Evolutionary conservation across 805 yeast species (phyloP).

Genomic region (Pichia californica): DNA sequence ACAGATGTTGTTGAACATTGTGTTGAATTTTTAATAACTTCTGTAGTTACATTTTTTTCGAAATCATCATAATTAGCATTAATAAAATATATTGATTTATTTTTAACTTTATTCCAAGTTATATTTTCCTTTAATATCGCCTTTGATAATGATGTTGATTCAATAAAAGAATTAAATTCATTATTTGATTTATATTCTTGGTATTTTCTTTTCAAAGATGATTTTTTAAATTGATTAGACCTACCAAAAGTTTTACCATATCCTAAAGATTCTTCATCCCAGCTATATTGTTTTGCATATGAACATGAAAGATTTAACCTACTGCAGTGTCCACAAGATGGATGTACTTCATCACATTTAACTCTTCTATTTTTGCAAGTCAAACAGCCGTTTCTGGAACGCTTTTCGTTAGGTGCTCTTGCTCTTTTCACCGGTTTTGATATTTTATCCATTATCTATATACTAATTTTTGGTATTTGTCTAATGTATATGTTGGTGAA

Average conservation of each 20-base stretch:
- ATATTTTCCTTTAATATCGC: not conserved
- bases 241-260: slow-evolving; percentile 4
- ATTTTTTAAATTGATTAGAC: slow-evolving; percentile 3
- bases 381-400: slow-evolving; percentile 4
- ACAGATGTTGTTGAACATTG: not conserved
- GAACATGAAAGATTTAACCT: slow-evolving; percentile 17
- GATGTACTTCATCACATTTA: slow-evolving; percentile 10
- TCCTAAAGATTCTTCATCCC: slow-evolving; percentile 12
- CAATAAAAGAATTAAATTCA: not conserved
- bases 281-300: slow-evolving; percentile 15
- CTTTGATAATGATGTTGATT: not conserved
- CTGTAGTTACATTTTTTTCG: not conserved
- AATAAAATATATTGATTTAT: not conserved
- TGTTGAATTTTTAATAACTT: not conserved
- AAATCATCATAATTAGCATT: not conserved
- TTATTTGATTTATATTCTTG: not conserved
- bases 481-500: too few species aligned
- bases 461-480: too few species aligned
- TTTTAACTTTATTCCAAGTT: not conserved
- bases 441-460: too few species aligned
- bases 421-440: not conserved
- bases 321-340: slow-evolving; percentile 18
- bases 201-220: not conserved
- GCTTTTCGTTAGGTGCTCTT: not conserved
- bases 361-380: slow-evolving; percentile 3